These are phyloP conservation scores for Bruguiera sexangula DNA, from an alignment of 345 rosid genomes.

Conservation along the genomic window DNA sequence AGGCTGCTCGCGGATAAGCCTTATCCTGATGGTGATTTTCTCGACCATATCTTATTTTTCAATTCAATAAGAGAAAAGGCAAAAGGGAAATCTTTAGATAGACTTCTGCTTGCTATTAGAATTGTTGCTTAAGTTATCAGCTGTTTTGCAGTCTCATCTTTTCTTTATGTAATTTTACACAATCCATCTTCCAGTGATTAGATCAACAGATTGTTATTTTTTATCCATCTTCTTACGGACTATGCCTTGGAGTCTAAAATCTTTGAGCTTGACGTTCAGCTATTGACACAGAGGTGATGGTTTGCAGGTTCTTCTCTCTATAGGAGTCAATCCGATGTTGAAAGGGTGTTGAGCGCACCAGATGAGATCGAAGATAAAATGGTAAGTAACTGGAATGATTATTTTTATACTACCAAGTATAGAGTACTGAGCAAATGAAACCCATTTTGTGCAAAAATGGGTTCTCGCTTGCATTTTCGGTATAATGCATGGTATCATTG, in stretches of 20 bases:
- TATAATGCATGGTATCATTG: constrained; percentile 18
- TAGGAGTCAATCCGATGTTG: constrained; percentile 71
- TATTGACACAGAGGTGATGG: constrained; percentile 23
- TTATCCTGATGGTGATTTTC: constrained; percentile 52
- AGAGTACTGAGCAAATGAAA: constrained; percentile 9
- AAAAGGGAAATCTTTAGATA: no score
- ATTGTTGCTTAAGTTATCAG: no score
- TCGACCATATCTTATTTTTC: constrained; percentile 3
- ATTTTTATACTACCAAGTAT: constrained; percentile 12
- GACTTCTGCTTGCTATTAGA: no score
- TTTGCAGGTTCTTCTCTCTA: constrained; percentile 50
- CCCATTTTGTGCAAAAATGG: constrained; percentile 18
- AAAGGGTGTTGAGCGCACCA: constrained; percentile 36
- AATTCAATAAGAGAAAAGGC: no score
- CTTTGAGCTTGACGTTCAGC: not conserved
- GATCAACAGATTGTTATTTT: not conserved
- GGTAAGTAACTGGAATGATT: constrained; percentile 37
- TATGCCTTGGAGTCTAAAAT: not conserved
- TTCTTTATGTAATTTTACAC: no score
- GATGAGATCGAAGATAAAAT: constrained; percentile 56
- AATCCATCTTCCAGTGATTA: not conserved
- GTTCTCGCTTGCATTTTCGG: no score
- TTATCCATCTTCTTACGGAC: not conserved
- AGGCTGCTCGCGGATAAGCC: constrained; percentile 48
- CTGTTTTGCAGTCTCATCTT: no score